Percentiles rank a stretch among this genome's conserved stretches.
Evolutionary conservation across 1,139 yeast species (phyloP).

Genomic region (Nakaseomyces delphensis): DNA sequence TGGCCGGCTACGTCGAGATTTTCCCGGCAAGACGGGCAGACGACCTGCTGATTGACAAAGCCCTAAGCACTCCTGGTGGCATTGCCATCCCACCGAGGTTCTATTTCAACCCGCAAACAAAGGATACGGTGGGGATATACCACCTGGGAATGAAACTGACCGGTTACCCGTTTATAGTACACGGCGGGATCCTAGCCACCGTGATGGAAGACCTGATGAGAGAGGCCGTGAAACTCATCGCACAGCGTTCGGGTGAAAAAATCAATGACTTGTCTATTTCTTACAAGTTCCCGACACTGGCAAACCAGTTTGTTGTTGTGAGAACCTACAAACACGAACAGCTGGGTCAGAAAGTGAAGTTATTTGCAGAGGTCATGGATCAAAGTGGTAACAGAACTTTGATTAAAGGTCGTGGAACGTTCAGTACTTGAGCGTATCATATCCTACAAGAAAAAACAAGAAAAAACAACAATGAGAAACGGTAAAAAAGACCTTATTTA

Average conservation of each 20-base stretch:
- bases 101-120: slow-evolving; percentile 49
- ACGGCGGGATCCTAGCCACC: slow-evolving; percentile 85
- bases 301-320: slow-evolving; percentile 68
- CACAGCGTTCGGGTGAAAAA: slow-evolving; percentile 28
- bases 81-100: slow-evolving; percentile 64
- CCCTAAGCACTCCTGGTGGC: slow-evolving; percentile 62
- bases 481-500: background rate
- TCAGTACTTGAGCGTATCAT: slow-evolving; percentile 16
- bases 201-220: slow-evolving; percentile 66
- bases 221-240: slow-evolving; percentile 24
- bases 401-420: slow-evolving; percentile 37
- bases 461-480: background rate
- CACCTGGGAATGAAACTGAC: slow-evolving; percentile 74
- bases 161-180: slow-evolving; percentile 82
- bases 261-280: slow-evolving; percentile 24
- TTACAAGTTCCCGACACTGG: slow-evolving; percentile 68
- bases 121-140: slow-evolving; percentile 57
- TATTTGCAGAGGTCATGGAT: slow-evolving; percentile 36
- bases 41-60: slow-evolving; percentile 32
- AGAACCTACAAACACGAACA: slow-evolving; percentile 39
- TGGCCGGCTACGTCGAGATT: slow-evolving; percentile 33
- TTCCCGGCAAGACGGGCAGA: slow-evolving; percentile 29
- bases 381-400: slow-evolving; percentile 39
- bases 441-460: too few relatives aligned
- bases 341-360: slow-evolving; percentile 32